A percentile compares a stretch with the other conserved stretches of the same genome.
Evolutionary conservation across 176 grass and related monocot species (phyloP).

Genomic region (Hordeum vulgare): DNA sequence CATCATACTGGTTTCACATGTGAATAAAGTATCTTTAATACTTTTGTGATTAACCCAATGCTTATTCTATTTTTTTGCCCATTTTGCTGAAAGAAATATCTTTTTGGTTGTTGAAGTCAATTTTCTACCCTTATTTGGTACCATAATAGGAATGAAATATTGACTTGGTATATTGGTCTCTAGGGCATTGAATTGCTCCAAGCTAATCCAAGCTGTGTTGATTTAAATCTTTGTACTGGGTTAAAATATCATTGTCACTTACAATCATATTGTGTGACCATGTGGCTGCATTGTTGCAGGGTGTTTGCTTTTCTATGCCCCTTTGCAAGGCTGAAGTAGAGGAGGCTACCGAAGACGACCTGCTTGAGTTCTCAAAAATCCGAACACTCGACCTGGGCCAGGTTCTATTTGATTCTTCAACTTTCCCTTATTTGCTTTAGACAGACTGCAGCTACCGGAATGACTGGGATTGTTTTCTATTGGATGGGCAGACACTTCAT

Average conservation of each 20-base stretch:
- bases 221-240: not conserved
- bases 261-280: slow-evolving; percentile 8
- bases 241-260: not conserved
- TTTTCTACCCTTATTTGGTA: not conserved
- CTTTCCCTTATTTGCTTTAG: not conserved
- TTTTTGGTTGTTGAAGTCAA: slow-evolving; percentile 6
- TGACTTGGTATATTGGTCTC: not conserved
- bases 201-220: not conserved
- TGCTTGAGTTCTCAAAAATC: slow-evolving; percentile 83
- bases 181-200: not conserved
- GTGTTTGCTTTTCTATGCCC: slow-evolving; percentile 76
- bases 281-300: slow-evolving; percentile 34
- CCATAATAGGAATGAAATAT: not conserved
- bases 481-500: slow-evolving; percentile 52
- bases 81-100: not conserved
- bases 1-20: not conserved
- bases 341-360: slow-evolving; percentile 70
- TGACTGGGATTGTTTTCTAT: not conserved
- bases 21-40: not conserved
- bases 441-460: not conserved
- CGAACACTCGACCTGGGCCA: slow-evolving; percentile 76
- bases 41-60: not conserved
- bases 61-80: not conserved
- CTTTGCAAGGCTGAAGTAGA: slow-evolving; percentile 70
- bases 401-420: slow-evolving; percentile 35